Evolutionary conservation across 805 yeast species (phyloP), one percentile per base, ranked within the genome.

Genomic region (Candida vaughaniae): DNA sequence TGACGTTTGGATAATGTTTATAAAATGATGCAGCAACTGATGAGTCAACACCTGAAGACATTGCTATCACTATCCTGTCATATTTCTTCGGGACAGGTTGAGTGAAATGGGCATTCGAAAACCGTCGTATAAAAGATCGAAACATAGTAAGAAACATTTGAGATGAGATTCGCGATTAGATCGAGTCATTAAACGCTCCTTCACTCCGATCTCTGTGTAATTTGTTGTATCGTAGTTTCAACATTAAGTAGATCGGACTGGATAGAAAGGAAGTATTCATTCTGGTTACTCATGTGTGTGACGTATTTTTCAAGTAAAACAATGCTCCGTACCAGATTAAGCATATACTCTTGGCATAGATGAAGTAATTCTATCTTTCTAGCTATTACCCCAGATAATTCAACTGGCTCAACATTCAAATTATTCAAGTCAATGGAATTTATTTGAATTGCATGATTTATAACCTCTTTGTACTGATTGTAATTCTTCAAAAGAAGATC

Each of bases 1-100:
- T 60, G 2, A 85, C 93, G 31, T 84, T 77, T 3, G 65, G 64
- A 47, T 72, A 77, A 22, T 64, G 54, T n/a, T 67, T 60, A 47
- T 71, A 80, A 42, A 85, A 38, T 0, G 85, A 79, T 0, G 98
- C 97, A 3, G 85, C 77, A 1, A 90, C 88, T 1, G 96, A 83
- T 0, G 97, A 90, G 59, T 93, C 99, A 1, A 93, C 98, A 0
- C 99, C 99, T 0, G 95, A 85, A 1, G 96, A 87, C 96, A 93
- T 86, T 6, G 98, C 96, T 4, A 93, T 78, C 15, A 85, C 64
- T 16, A 91, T 75, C 36, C 73, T 77, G 49, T 86, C 95, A 22
- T 69, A 56, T 7, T 45, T 46, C 0, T 48, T 14, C 6, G 49
- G 49, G 17, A 32, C 32, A 2, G 46, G 39, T 22, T 39, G 46